Conservation (phyloP, 371 early-diverging fungal genomes). For the Parasitella parasitica region DNA sequence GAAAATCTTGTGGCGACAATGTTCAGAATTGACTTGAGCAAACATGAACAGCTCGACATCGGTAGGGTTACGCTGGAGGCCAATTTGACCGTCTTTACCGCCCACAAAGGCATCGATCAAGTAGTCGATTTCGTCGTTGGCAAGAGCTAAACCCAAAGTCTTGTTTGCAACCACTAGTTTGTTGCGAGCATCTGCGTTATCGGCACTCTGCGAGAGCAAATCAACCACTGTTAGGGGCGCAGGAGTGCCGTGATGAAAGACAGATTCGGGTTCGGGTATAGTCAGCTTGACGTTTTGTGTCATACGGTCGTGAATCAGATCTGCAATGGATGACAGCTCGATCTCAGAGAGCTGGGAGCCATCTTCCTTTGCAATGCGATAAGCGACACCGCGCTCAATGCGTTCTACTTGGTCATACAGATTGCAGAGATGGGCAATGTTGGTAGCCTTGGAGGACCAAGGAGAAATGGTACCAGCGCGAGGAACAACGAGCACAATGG, state of each 20-base stretch:
- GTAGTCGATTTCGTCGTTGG: conserved; percentile 93
- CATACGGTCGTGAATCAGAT: conserved; percentile 89
- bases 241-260: conserved; percentile 80
- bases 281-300: conserved; percentile 72
- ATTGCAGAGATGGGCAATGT: conserved; percentile 89
- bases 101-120: conserved; percentile 85
- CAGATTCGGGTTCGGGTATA: conserved; percentile 61
- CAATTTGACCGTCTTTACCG: conserved; percentile 48
- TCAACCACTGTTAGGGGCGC: conserved; percentile 77
- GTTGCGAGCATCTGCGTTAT: conserved; percentile 47
- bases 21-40: conserved; percentile 98
- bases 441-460: conserved; percentile 99
- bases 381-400: conserved; percentile 87
- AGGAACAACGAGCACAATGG: conserved; percentile 73
- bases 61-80: conserved; percentile 84
- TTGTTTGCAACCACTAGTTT: conserved; percentile 78
- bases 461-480: conserved; percentile 95
- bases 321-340: conserved; percentile 49
- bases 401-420: conserved; percentile 68
- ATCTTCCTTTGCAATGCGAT: conserved; percentile 51
- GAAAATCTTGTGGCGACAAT: conserved; percentile 98
- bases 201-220: conserved; percentile 40
- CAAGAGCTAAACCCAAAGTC: conserved; percentile 90
- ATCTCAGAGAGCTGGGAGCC: conserved; percentile 25
- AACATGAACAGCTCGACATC: conserved; percentile 99